Conservation (phyloP, 768 basidiomycete species). For the Psilocybe tampanensis region DNA sequence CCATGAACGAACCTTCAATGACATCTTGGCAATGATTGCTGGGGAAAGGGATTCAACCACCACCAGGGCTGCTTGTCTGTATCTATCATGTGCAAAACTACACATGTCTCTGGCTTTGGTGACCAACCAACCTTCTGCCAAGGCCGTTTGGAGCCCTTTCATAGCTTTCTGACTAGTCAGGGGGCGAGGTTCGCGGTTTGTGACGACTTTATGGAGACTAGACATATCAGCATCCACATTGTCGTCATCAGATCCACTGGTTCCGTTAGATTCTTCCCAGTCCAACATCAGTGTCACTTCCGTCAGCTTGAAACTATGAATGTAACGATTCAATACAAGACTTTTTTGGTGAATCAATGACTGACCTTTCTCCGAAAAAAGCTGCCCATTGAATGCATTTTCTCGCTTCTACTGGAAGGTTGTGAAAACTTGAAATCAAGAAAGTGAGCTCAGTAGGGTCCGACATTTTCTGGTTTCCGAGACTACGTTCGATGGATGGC, state of each 20-base stretch:
- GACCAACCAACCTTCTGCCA: slow-evolving; percentile 74
- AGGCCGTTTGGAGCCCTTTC: slow-evolving; percentile 66
- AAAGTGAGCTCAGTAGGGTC: slow-evolving; percentile 68
- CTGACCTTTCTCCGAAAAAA: slow-evolving; percentile 72
- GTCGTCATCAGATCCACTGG: slow-evolving; percentile 56
- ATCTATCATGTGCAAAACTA: slow-evolving; percentile 74
- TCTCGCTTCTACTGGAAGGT: slow-evolving; percentile 63
- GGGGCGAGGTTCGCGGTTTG: slow-evolving; percentile 43
- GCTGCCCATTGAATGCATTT: slow-evolving; percentile 75
- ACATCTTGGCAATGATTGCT: slow-evolving; percentile 64
- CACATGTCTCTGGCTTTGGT: slow-evolving; percentile 77
- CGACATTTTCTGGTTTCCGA: slow-evolving; percentile 52
- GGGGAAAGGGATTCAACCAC: slow-evolving; percentile 54
- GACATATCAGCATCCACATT: slow-evolving; percentile 49
- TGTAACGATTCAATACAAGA: neutral
- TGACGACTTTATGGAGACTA: slow-evolving; percentile 54
- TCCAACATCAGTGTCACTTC: slow-evolving; percentile 77
- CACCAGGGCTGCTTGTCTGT: slow-evolving; percentile 69
- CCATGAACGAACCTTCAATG: slow-evolving; percentile 51
- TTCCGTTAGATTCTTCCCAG: slow-evolving; percentile 62
- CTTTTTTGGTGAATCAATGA: slow-evolving; percentile 5
- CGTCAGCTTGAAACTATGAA: slow-evolving; percentile 65
- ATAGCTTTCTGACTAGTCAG: slow-evolving; percentile 58
- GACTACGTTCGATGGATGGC: slow-evolving; percentile 52
- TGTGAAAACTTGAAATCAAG: slow-evolving; percentile 57